These are phyloP conservation scores for Decorospora gaudefroyi DNA, from an alignment of 2,329 filamentous ascomycete species.

Conservation along the genomic window DNA sequence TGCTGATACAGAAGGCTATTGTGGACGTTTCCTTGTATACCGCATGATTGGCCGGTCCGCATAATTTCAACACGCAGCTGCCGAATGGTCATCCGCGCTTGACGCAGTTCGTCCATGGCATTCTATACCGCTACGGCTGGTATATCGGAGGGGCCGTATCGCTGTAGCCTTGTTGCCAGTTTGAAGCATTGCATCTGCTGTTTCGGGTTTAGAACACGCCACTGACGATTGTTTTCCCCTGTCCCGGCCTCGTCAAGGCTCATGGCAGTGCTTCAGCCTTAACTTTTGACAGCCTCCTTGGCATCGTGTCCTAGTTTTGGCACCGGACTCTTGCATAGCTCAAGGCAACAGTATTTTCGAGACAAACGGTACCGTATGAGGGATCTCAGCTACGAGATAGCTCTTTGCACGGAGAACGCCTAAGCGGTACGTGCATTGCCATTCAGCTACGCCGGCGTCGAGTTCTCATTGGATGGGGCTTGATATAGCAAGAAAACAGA, in stretches of 20 bases:
- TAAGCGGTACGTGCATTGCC: no score
- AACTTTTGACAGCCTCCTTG: slow-evolving; percentile 17
- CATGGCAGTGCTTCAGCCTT: slow-evolving; percentile 33
- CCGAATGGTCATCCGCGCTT: slow-evolving; percentile 31
- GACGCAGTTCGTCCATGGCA: no score
- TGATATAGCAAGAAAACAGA: no score
- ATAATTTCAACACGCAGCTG: no score
- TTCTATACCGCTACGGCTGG: no score
- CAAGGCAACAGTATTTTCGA: background rate
- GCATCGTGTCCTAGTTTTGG: slow-evolving; percentile 8
- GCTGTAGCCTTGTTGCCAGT: slow-evolving; percentile 23
- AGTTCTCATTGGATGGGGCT: no score
- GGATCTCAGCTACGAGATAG: background rate
- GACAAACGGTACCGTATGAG: background rate
- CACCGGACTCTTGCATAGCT: background rate
- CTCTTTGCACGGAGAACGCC: no score
- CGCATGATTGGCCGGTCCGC: no score
- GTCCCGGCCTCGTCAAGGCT: slow-evolving; percentile 11
- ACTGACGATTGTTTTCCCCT: slow-evolving; percentile 12
- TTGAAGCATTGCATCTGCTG: slow-evolving; percentile 20
- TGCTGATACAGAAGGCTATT: no score
- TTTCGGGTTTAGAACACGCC: slow-evolving; percentile 5
- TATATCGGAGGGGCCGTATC: slow-evolving; percentile 29
- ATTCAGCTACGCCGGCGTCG: no score
- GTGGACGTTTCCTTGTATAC: no score